phyloP scores from a whole-genome alignment of 1,284 basidiomycete genomes.

The Golubevia pallescens region DNA sequence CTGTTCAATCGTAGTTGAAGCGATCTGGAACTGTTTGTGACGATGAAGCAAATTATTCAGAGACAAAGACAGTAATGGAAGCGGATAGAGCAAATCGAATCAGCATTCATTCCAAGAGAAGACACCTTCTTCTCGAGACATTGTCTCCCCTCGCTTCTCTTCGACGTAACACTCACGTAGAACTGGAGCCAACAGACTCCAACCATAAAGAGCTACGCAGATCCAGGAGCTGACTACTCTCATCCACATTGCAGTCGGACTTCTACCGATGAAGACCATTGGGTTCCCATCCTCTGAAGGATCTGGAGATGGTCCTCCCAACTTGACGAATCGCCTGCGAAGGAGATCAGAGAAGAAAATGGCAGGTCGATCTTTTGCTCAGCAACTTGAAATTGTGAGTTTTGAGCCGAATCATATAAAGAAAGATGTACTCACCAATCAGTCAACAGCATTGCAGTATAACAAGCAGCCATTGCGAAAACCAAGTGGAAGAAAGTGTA shows the following conservation, averaged over 20 bases:
- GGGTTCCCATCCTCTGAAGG: conserved; percentile 69
- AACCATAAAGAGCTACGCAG: conserved; percentile 84
- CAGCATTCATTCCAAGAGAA: too few species aligned
- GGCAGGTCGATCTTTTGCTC: conserved; percentile 36
- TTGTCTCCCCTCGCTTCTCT: too few species aligned
- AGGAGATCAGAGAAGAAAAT: conserved; percentile 10
- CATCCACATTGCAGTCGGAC: conserved; percentile 99
- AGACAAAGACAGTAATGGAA: too few species aligned
- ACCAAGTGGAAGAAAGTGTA: conserved; percentile 99
- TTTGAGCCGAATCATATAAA: conserved; percentile 38
- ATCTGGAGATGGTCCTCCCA: conserved; percentile 33
- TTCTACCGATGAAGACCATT: conserved; percentile 92
- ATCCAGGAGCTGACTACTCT: conserved; percentile 93
- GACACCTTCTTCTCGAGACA: too few species aligned
- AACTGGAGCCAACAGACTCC: conserved; percentile 72
- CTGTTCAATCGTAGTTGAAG: conserved; percentile 30
- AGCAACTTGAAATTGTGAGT: conserved; percentile 57
- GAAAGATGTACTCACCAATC: conserved; percentile 77
- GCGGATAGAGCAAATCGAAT: too few species aligned
- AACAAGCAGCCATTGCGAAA: conserved; percentile 95
- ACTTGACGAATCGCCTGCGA: conserved; percentile 34
- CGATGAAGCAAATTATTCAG: background rate
- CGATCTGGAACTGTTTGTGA: conserved; percentile 45
- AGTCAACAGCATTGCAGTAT: conserved; percentile 96
- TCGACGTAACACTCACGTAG: conserved; percentile 22